Evolutionary conservation across 768 basidiomycete genomes (phyloP), one percentile per base, ranked within the genome.

Genomic region (Trametes maxima): DNA sequence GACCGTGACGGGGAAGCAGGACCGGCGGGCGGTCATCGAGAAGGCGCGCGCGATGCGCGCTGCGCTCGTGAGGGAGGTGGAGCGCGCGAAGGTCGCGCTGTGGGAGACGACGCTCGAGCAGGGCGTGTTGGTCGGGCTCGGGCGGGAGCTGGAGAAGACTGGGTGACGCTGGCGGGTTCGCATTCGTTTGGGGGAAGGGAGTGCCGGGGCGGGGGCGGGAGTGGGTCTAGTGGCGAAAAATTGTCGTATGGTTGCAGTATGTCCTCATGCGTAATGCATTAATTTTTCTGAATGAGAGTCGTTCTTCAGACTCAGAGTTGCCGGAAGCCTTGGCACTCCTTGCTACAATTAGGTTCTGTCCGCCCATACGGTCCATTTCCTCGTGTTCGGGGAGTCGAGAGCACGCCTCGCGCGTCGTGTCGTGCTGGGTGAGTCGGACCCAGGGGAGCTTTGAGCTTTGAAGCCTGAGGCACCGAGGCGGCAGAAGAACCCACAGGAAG

Each of bases 21-120:
- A 74, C 49, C 81, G 77, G 63, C 77, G 74, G 24, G 80, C 79
- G 12, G 73, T 87, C 21, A 60, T 91, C 35, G 74, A 70, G 45
- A 79, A 80, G 14, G 89, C 88, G 14, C 77, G 74, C 55, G 82
- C 83, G 66, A 78, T 82, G 67, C 81, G 83, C 60, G 72, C 74
- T 56, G 77, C 82, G 65, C 65, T 92, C 39, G 74, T 75, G 57
- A 74, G 73, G 11, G 85, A 88, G 73, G 73, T 92, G 46, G 80
- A 85, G 50, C 76, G 75, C 54, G 82, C 85, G 22, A 87, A 87
- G 68, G 77, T 83, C 28, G 85, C 87, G 67, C 72, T 91, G 58
- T 91, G 90, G 90, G 88, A 90, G 74, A 80, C 81, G 52, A 85
- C 83, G 42, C 79, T 90, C 52, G 89, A 90, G 73, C 82, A 85